A percentile compares a stretch with the other conserved stretches of the same genome.
These are phyloP conservation scores for Botryotinia convoluta DNA, from an alignment of 2,329 filamentous ascomycete genomes.

Conservation along the genomic window DNA sequence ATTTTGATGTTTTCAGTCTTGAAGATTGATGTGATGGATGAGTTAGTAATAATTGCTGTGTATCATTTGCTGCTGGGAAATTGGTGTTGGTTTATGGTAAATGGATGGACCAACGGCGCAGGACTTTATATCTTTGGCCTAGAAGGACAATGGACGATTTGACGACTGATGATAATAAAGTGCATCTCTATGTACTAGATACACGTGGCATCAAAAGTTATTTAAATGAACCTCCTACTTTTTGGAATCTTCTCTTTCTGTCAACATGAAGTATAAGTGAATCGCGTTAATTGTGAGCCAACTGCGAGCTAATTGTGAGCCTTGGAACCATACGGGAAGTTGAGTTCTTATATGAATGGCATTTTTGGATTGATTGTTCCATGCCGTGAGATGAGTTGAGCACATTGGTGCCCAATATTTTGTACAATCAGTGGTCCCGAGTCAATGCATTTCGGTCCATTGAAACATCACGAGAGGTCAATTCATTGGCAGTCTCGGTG, in stretches of 20 bases:
- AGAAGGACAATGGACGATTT: not conserved
- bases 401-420: constrained; percentile 12
- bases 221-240: not conserved
- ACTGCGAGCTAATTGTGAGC: not conserved
- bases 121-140: not conserved
- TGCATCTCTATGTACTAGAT: not conserved
- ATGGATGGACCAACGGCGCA: not conserved
- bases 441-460: constrained; percentile 6
- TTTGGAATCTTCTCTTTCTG: not conserved
- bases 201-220: constrained; percentile 1
- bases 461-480: not conserved
- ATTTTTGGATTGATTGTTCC: not conserved
- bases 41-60: not conserved
- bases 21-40: not conserved
- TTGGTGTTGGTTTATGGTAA: not conserved
- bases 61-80: not conserved
- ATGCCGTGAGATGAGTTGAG: not conserved
- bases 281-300: not conserved
- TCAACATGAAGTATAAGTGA: not conserved
- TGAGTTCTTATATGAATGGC: not conserved
- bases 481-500: constrained; percentile 8
- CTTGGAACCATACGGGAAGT: not conserved
- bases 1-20: not conserved
- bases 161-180: not conserved
- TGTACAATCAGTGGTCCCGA: not conserved